A percentile compares a stretch with the other conserved stretches of the same genome.
These are phyloP conservation scores for Raddia distichophylla DNA, from an alignment of 176 grass and related monocot genomes.

Conservation along the genomic window DNA sequence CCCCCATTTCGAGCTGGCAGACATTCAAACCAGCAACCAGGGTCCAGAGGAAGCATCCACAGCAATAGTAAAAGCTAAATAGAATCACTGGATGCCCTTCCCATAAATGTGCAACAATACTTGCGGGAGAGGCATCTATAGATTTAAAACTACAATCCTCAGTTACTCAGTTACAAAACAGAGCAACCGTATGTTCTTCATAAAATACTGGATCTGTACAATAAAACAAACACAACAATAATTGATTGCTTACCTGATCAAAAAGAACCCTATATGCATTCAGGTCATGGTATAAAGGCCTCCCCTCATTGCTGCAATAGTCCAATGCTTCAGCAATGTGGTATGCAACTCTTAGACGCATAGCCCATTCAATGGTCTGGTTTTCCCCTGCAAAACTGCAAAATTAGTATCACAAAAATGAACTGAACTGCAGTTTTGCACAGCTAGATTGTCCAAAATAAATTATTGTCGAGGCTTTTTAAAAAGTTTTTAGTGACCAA, in stretches of 20 bases:
- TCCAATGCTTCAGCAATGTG: constrained; percentile 93
- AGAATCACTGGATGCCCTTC: not conserved
- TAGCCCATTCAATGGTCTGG: constrained; percentile 98
- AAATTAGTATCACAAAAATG: constrained; percentile 28
- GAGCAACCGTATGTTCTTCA: constrained; percentile 5
- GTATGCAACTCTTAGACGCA: constrained; percentile 90
- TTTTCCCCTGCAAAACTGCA: constrained; percentile 81
- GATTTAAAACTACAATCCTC: not conserved
- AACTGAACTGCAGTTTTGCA: constrained; percentile 4
- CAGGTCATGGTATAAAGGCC: constrained; percentile 90
- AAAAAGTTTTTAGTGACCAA: not conserved
- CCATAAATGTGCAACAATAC: constrained; percentile 8
- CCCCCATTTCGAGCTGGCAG: constrained; percentile 14
- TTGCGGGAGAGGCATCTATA: not conserved
- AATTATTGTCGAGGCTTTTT: not conserved
- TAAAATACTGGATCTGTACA: not conserved
- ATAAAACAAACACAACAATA: constrained; percentile 9
- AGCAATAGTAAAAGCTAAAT: not conserved
- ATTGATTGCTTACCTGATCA: constrained; percentile 59
- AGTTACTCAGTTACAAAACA: constrained; percentile 6
- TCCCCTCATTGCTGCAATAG: constrained; percentile 70
- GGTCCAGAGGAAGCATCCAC: constrained; percentile 16
- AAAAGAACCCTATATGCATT: constrained; percentile 97
- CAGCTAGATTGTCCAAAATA: not conserved
- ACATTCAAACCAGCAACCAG: constrained; percentile 20